Evolutionary conservation across 2,329 filamentous ascomycete species (phyloP).

Genomic region (Hypoxylon sp.): DNA sequence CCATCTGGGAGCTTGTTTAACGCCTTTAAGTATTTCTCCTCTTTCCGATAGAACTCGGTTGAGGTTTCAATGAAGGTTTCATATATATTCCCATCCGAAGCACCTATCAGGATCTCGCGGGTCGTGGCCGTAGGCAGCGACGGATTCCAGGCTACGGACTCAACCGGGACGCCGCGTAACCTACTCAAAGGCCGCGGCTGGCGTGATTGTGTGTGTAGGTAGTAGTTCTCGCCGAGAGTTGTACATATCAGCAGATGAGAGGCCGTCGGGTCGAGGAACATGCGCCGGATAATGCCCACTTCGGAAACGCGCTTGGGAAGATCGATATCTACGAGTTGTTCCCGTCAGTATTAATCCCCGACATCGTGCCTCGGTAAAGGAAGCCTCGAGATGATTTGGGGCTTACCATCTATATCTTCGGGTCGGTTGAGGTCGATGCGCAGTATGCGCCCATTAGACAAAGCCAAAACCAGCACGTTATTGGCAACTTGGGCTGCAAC

Average conservation of each 20-base stretch:
- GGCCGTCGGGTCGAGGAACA: constrained; percentile 97
- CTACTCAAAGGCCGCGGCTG: constrained; percentile 86
- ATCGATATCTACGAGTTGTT: constrained; percentile 82
- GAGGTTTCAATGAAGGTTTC: constrained; percentile 95
- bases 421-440: constrained; percentile 94
- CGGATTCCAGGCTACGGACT: constrained; percentile 95
- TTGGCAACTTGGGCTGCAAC: constrained; percentile 97
- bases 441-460: constrained; percentile 92
- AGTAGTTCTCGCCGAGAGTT: constrained; percentile 94
- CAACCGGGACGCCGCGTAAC: constrained; percentile 88
- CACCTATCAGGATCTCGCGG: constrained; percentile 91
- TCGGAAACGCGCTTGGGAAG: constrained; percentile 94
- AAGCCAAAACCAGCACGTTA: constrained; percentile 92
- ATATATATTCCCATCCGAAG: constrained; percentile 94
- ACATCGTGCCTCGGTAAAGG: not conserved
- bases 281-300: constrained; percentile 90
- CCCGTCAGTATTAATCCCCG: constrained; percentile 30
- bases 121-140: constrained; percentile 93
- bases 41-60: constrained; percentile 93
- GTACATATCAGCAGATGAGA: constrained; percentile 95
- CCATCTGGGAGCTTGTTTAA: constrained; percentile 88
- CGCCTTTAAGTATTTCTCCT: constrained; percentile 90
- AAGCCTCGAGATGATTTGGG: constrained; percentile 38
- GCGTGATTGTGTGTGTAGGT: constrained; percentile 94
- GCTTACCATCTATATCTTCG: constrained; percentile 86